Evolutionary conservation across 2,329 filamentous ascomycete species (phyloP).

Genomic region (Periconia sp.): DNA sequence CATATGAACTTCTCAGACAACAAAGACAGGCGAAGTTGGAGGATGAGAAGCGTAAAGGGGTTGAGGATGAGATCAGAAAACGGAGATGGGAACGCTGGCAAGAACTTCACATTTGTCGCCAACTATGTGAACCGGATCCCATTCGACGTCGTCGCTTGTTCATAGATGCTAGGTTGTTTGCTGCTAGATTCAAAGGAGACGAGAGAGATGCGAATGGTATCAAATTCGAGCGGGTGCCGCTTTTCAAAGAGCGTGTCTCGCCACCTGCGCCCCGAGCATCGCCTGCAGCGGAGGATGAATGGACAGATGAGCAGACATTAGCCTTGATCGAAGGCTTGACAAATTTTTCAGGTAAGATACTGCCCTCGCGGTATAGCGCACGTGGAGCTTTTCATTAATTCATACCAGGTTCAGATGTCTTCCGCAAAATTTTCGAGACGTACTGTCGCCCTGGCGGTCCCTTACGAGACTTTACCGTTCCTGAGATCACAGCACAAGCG

Average conservation of each 20-base stretch:
- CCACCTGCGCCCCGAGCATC: slow-evolving; percentile 19
- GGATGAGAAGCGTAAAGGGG: slow-evolving; percentile 3
- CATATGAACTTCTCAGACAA: slow-evolving; percentile 11
- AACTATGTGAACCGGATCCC: slow-evolving; percentile 30
- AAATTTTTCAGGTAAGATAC: slow-evolving; percentile 33
- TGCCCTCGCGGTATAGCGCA: too few relatives aligned
- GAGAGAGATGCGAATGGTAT: slow-evolving; percentile 49
- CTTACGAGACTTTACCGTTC: slow-evolving; percentile 35
- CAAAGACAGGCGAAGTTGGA: slow-evolving; percentile 5
- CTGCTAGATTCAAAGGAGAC: slow-evolving; percentile 19
- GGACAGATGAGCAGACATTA: slow-evolving; percentile 37
- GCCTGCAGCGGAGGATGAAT: slow-evolving; percentile 22
- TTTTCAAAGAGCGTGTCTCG: slow-evolving; percentile 44
- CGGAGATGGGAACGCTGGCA: slow-evolving; percentile 34
- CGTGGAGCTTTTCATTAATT: too few relatives aligned
- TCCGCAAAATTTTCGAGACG: slow-evolving; percentile 32
- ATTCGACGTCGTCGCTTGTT: slow-evolving; percentile 8
- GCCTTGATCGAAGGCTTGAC: slow-evolving; percentile 41
- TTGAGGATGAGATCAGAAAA: background rate
- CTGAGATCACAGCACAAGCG: slow-evolving; percentile 33
- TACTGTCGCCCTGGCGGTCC: slow-evolving; percentile 31
- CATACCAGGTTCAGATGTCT: slow-evolving; percentile 33
- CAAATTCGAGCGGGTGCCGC: slow-evolving; percentile 45
- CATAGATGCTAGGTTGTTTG: slow-evolving; percentile 12
- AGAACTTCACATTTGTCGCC: slow-evolving; percentile 32